Base-by-base conservation (phyloP, 768 basidiomycete species). In the Dentipellis fragilis region DNA sequence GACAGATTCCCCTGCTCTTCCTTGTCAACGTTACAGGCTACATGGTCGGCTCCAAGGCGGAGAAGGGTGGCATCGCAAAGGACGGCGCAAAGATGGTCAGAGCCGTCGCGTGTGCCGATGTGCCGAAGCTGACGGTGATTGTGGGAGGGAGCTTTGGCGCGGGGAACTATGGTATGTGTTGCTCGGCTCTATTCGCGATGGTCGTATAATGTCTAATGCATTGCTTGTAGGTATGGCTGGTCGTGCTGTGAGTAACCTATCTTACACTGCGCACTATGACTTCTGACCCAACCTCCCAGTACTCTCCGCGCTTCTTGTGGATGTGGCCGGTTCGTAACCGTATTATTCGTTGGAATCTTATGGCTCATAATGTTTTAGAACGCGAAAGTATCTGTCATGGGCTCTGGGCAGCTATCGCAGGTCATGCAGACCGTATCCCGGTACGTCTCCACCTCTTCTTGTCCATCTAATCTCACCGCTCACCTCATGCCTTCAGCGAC, bases 11-110 rank as follows among this genome's bases (percentile, higher is more conserved):
- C 0, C 71, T 97, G 2, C 75, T 97, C 17, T 97, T 96, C 77
- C 78, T 97, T 42, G 93, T 95, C 47, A 97, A 97, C 64, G 90
- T 96, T n/a, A 91, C 91, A 2, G 91, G 89, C 76, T 97, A 96
- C 64, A 97, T 96, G 93, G 93, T 97, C 3, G 93, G 93, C 5
- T 93, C 89, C 4, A 94, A 93, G 61, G 94, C 94, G 17, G 93
- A 97, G 71, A 81, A 80, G 62, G 93, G 91, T 2, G 93, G 93
- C 0, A 97, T 97, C 61, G 93, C 93, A 4, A 94, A 94, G 71
- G 92, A 96, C 65, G 89, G 89, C 39, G 93, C 93, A 7, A 96
- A 96, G 76, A 94, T 97, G 90, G 93, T 97, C 63, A 84, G 93
- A 46, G 91, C 92, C 6, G 92, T 94, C 16, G 91, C 92, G 4